These are phyloP conservation scores for Picocystis salinarum DNA, from an alignment of 139 green algal genomes.

Conservation along the genomic window DNA sequence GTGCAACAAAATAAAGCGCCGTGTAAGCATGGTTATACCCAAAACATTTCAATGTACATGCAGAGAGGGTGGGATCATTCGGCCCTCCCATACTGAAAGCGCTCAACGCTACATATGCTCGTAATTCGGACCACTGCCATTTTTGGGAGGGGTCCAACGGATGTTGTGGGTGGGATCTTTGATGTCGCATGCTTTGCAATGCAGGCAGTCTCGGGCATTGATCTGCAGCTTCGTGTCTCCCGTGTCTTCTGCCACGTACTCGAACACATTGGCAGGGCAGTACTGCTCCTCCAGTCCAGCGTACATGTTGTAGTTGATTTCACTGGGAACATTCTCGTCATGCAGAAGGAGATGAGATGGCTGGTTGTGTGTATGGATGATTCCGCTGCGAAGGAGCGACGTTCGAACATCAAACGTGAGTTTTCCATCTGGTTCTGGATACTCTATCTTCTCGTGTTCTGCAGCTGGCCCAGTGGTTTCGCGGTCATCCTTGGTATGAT, in stretches of 20 bases:
- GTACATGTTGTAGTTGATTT: conserved; percentile 56
- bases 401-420: conserved; percentile 74
- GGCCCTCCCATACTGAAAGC: too few species aligned
- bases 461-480: conserved; percentile 30
- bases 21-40: too few species aligned
- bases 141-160: conserved; percentile 73
- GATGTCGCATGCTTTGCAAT: conserved; percentile 90
- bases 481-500: conserved; percentile 38
- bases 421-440: conserved; percentile 58
- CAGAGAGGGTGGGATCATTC: too few species aligned
- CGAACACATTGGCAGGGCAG: conserved; percentile 72
- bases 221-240: conserved; percentile 44
- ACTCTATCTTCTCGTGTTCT: conserved; percentile 25
- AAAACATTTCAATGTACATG: too few species aligned
- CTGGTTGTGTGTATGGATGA: conserved; percentile 90
- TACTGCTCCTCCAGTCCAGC: conserved; percentile 52
- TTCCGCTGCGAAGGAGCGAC: conserved; percentile 66
- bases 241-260: conserved; percentile 34
- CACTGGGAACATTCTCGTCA: conserved; percentile 31
- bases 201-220: conserved; percentile 92
- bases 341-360: conserved; percentile 60
- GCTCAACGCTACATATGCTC: too few species aligned
- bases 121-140: conserved; percentile 71
- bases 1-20: too few species aligned
- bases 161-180: conserved; percentile 88